Evolutionary conservation across 1,139 yeast genomes (phyloP), one percentile per base, ranked within the genome.

Genomic region (Scheffersomyces illinoinensis): DNA sequence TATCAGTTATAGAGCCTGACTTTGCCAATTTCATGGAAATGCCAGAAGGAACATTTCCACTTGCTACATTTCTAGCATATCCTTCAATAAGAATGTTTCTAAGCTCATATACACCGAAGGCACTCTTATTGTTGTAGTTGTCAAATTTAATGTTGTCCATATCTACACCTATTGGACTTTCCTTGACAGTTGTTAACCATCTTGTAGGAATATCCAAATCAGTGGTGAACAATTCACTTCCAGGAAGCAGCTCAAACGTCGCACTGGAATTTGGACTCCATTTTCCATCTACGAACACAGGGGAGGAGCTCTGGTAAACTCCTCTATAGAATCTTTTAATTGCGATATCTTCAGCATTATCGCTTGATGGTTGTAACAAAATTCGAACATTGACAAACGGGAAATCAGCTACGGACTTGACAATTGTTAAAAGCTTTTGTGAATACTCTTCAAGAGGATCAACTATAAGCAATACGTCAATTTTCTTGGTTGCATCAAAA

Each of bases 391-490:
- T 81, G 3, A 87, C 76, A 68, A 82, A 84, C 1, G 72, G 73
- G 59, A 73, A 77, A 68, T 65, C 76, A 49, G 72, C 73, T 12
- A 88, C 65, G 0, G 84, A 67, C n/a, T 78, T 78, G 4, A 86
- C 71, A 20, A 89, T 69, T 0, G 88, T 75, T 0, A 89, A 66
- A 23, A 87, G 67, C 57, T 84, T 85, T 67, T 91, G 98, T 0
- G 97, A 84, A 24, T 76, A 68, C 63, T 89, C 92, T 59, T 85
- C 83, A 5, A 87, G 71, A 1, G 98, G 98, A 70, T 95, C 93
- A 51, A 91, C 66, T 2, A 90, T 75, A 1, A 90, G 76, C 6
- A 85, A 72, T 2, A 93, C 68, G 60, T 88, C 88, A 20, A 87
- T 71, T 19, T 75, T 72, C 17, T 72, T 68, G 1, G 66, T 60